Percentiles rank a stretch among this genome's conserved stretches.
Evolutionary conservation across 371 early-diverging fungal species (phyloP).

Genomic region (Mortierella sp.): DNA sequence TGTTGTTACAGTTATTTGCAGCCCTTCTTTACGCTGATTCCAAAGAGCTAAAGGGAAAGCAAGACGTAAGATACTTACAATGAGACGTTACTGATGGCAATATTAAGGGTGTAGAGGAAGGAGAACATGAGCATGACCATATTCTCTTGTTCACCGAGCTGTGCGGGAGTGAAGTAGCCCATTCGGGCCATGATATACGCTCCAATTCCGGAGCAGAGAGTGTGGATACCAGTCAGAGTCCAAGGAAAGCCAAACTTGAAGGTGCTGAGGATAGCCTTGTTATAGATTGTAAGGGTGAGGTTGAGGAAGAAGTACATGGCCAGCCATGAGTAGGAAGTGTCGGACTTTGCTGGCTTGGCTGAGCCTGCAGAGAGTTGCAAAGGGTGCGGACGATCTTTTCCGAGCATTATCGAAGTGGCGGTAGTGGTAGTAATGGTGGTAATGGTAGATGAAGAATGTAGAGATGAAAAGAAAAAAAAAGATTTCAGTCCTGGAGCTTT

Average conservation of each 20-base stretch:
- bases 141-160: conserved; percentile 70
- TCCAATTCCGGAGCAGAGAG: conserved; percentile 79
- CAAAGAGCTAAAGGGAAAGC: too few species aligned
- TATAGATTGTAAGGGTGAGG: conserved; percentile 86
- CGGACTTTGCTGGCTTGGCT: conserved; percentile 33
- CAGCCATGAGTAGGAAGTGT: conserved; percentile 71
- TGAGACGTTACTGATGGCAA: conserved; percentile 89
- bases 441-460: background rate
- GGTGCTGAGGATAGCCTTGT: conserved; percentile 84
- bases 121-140: conserved; percentile 84
- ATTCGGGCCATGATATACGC: conserved; percentile 62
- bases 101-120: conserved; percentile 89
- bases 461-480: too few species aligned
- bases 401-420: conserved; percentile 17
- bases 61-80: conserved; percentile 65
- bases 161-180: conserved; percentile 73
- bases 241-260: conserved; percentile 87
- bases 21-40: too few species aligned
- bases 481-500: too few species aligned
- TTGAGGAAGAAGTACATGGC: conserved; percentile 83
- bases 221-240: conserved; percentile 90
- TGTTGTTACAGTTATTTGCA: too few species aligned
- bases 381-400: conserved; percentile 48
- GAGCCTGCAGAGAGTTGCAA: conserved; percentile 29
- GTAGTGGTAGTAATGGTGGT: background rate